Percentiles rank a stretch among this genome's conserved stretches.
phyloP scores from a whole-genome alignment of 73 alveolate species.

The Paramecium caudatum region DNA sequence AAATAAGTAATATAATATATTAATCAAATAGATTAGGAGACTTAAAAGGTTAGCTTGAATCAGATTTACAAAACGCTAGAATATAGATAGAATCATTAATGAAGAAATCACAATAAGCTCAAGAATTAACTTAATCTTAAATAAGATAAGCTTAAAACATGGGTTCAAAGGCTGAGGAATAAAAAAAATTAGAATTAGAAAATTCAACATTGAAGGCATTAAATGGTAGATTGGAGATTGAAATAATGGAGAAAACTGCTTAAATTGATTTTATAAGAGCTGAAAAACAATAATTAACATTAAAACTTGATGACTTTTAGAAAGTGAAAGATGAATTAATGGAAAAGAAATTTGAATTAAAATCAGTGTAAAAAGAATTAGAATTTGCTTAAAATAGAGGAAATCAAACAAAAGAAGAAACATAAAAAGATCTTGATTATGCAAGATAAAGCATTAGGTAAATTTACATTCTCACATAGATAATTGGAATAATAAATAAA shows the following conservation, averaged over 20 bases:
- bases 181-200: background rate
- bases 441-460: background rate
- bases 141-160: too few relatives aligned
- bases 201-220: background rate
- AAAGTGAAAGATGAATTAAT: slow-evolving; percentile 27
- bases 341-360: background rate
- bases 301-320: background rate
- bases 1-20: too few relatives aligned
- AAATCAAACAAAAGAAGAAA: background rate
- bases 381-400: background rate
- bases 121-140: too few relatives aligned
- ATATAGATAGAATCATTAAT: too few relatives aligned
- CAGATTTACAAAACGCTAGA: too few relatives aligned
- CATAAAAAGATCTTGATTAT: background rate
- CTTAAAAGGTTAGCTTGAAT: too few relatives aligned
- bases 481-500: background rate
- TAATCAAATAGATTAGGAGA: too few relatives aligned
- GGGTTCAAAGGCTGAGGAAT: too few relatives aligned
- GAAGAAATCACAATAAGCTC: too few relatives aligned
- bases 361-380: background rate
- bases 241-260: background rate
- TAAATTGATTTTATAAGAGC: background rate
- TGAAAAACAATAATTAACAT: background rate
- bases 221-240: background rate
- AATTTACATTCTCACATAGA: background rate